Percentiles rank a stretch among this genome's conserved stretches.
phyloP scores from a whole-genome alignment of 192 early-diverging fungal species.

The Mortierella antarctica region DNA sequence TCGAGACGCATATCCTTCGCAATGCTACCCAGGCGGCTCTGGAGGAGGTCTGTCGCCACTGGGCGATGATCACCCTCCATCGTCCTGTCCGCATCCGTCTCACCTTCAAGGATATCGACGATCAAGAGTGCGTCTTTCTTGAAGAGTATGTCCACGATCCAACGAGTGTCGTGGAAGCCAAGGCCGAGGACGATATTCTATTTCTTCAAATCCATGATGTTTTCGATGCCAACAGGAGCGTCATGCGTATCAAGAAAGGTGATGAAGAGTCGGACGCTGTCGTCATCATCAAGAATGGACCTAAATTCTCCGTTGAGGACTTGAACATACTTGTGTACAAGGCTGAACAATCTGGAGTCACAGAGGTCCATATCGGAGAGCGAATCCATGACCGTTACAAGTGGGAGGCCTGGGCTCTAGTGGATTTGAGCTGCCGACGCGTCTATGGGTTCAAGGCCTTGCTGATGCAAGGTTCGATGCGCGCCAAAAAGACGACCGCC shows the following conservation, averaged over 20 bases:
- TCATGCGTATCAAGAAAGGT: slow-evolving; percentile 31
- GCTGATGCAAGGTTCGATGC: slow-evolving; percentile 7
- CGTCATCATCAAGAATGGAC: slow-evolving; percentile 25
- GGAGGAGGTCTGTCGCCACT: slow-evolving; percentile 51
- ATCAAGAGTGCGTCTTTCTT: slow-evolving; percentile 42
- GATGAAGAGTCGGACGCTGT: slow-evolving; percentile 7
- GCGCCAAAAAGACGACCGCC: slow-evolving; percentile 15
- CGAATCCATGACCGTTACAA: slow-evolving; percentile 20
- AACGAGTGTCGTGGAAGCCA: slow-evolving; percentile 4
- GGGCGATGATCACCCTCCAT: slow-evolving; percentile 56
- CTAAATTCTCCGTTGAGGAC: slow-evolving; percentile 17
- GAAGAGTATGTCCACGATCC: slow-evolving; percentile 59
- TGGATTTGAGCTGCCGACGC: slow-evolving; percentile 55
- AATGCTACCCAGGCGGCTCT: slow-evolving; percentile 29
- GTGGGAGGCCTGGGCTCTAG: slow-evolving; percentile 58
- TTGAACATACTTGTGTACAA: slow-evolving; percentile 56
- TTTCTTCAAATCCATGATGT: slow-evolving; percentile 56
- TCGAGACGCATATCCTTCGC: slow-evolving; percentile 53
- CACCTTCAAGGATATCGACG: slow-evolving; percentile 55
- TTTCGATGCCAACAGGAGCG: slow-evolving; percentile 16
- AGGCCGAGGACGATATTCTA: slow-evolving; percentile 46
- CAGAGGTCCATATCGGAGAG: slow-evolving; percentile 49
- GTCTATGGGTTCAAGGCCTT: slow-evolving; percentile 62
- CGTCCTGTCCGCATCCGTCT: slow-evolving; percentile 57
- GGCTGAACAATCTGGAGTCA: slow-evolving; percentile 38